Evolutionary conservation across 768 basidiomycete species (phyloP).

Genomic region (Tephrocybe sp.): DNA sequence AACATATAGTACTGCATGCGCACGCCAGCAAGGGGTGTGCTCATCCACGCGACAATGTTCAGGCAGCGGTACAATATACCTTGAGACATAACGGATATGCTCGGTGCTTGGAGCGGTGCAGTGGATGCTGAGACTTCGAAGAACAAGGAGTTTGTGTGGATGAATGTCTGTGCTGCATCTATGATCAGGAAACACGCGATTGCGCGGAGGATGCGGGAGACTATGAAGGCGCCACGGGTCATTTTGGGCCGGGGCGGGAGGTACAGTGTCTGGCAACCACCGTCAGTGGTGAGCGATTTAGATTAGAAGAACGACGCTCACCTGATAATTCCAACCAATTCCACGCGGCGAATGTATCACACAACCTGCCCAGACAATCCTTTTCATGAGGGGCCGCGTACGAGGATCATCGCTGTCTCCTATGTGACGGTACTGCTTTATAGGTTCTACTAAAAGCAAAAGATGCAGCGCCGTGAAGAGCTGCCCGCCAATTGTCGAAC

Average conservation of each 20-base stretch:
- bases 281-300: background rate
- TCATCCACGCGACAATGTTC: conserved; percentile 6
- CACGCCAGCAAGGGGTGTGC: conserved; percentile 3
- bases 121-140: background rate
- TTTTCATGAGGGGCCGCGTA: conserved; percentile 9
- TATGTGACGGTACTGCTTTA: conserved; percentile 16
- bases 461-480: conserved; percentile 20
- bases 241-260: background rate
- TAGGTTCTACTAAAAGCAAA: conserved; percentile 16
- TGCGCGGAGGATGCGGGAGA: conserved; percentile 8
- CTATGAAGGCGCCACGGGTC: conserved; percentile 12
- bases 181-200: conserved; percentile 16
- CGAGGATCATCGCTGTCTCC: conserved; percentile 12
- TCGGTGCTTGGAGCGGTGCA: conserved; percentile 4
- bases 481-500: conserved; percentile 13
- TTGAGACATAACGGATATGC: conserved; percentile 17
- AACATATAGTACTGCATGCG: conserved; percentile 13
- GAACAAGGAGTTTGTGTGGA: conserved; percentile 17
- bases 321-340: conserved; percentile 21
- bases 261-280: conserved; percentile 1
- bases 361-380: conserved; percentile 17
- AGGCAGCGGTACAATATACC: conserved; percentile 9
- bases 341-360: conserved; percentile 16
- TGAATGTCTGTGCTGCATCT: conserved; percentile 20
- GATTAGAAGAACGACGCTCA: conserved; percentile 2